Base-by-base conservation (phyloP, 257 asterid genomes). In the Penstemon newberryi region DNA sequence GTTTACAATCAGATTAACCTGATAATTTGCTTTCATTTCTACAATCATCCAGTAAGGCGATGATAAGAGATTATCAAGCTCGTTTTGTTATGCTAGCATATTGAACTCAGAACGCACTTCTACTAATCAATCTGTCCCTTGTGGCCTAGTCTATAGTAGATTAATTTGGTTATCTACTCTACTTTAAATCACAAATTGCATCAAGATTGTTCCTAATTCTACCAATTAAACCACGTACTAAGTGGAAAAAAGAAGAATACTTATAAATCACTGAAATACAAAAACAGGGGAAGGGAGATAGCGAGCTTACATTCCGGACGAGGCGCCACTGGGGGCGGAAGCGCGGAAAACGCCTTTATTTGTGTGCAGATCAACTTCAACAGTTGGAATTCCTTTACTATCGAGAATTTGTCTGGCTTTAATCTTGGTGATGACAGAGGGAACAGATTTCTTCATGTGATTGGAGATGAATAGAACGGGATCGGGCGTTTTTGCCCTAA, bases 311-410 rank as follows among this genome's bases (percentile, higher is more conserved):
- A 89, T 78, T 56, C 91, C 96, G 33, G 95, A 86, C 42, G 96
- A 79, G 56, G 82, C 77, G 47, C 96, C 99, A 11, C 96, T 78
- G 56, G 97, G 98, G 5, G 85, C 77, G 58, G 99, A 83, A 55
- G 96, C 96, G 38, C 96, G 96, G 69, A 87, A 94, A 44, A 89
- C 68, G 77, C 97, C 99, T 87, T 91, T 94, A 33, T 87, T 89
- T 11, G 99, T 94, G 82, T 78, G 71, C 83, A 94, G 73, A 81
- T 94, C 99, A 61, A 91, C 99, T 80, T 94, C 99, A 70, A 94
- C 97, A 8, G 99, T 91, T 7, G 99, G 99, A 83, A 94, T 87
- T 50, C 99, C 99, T 87, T 96, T 87, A 80, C 99, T 89, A 38
- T 94, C 99, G 11, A 94, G 90, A 74, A 94, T 89, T 73, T 94